Base-by-base conservation (phyloP, 805 yeast species). In the Vanderwaltozyma tropicalis region DNA sequence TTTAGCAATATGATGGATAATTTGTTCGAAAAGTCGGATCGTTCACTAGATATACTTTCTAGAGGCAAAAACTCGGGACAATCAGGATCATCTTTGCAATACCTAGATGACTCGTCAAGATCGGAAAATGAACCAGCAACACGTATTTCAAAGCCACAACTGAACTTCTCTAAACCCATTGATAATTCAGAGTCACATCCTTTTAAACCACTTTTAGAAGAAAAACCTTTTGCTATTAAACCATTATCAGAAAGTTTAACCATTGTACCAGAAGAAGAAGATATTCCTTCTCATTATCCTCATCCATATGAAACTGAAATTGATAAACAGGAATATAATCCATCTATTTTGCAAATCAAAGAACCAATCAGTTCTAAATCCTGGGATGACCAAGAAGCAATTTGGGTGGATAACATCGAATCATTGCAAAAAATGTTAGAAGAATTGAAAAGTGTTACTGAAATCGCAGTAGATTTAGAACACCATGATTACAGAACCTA, bases 401-500 rank as follows among this genome's bases (percentile, higher is more conserved):
- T 64, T 2, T 85, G 92, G 84, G 82, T 92, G 0, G 87, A 82
- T 45, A 67, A 70, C 1, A 59, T 63, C 1, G 76, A 69, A 17
- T 61, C 64, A 18, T 56, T 92, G 19, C 49, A 62, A 1, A 58
- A 53, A 5, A 72, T 92, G 80, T 45, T 85, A 1, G 54, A 61
- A 1, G 71, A 68, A 6, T 64, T 92, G 32, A 55, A 59, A 36
- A 52, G 57, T 3, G 67, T 69, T 40, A 61, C 66, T 2, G 94
- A 76, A 39, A 73, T 92, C 28, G 98, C 97, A 2, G 80, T 92
- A 13, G 99, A 92, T 68, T 71, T 92, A 43, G 99, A 92, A 55
- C 98, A 92, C 60, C 98, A 92, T 55, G 96, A 88, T 53, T 81
- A 73, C 56, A 71, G 96, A 57, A 70, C 96, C 0, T 92, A 85